Base-by-base conservation (phyloP, 2,329 filamentous ascomycete genomes). In the Botrytis tulipae region DNA sequence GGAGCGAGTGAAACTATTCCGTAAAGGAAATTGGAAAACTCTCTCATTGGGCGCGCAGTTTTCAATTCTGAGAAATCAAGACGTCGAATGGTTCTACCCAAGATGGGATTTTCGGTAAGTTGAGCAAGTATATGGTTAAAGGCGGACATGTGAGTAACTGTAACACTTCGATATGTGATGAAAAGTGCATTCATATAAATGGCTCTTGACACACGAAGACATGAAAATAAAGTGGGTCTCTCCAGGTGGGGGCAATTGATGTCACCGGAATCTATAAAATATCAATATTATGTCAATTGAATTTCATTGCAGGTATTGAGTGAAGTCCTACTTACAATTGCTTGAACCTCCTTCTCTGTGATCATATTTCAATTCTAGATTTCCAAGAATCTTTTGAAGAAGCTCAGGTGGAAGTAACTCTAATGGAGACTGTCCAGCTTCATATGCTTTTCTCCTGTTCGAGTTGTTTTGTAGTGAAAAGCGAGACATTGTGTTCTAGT, bases 131-230 rank as follows among this genome's bases (percentile, higher is more conserved):
- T 57, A n/a, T 94, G 80, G 57, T 90, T 90, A 83, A 94, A 95
- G 80, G 93, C 93, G 75, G 89, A 86, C 37, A 92, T 94, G 84
- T 94, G 92, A 16, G 92, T 92, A 77, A 94, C 91, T 65, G 91
- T 93, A 81, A 94, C 92, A 81, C 92, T 90, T 76, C 89, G 87
- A 83, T 95, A 94, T 71, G 95, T 87, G 22, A 92, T 91, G 77
- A 88, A 88, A 60, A 94, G 84, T 4, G 92, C 94, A 40, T 90
- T 90, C 48, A 87, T 87, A 79, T 94, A 91, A 74, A 94, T 84
- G 46, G 89, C 89, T 80, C 87, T 89, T 18, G 91, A 95, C 29
- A 91, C 89, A 76, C 93, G 83, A 61, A 94, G 85, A 78, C 93
- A 87, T 20, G 91, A 88, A 83, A 93, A 90, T 73, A 95, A 85